Base-by-base conservation (phyloP, 345 rosid species). In the Aethionema arabicum region DNA sequence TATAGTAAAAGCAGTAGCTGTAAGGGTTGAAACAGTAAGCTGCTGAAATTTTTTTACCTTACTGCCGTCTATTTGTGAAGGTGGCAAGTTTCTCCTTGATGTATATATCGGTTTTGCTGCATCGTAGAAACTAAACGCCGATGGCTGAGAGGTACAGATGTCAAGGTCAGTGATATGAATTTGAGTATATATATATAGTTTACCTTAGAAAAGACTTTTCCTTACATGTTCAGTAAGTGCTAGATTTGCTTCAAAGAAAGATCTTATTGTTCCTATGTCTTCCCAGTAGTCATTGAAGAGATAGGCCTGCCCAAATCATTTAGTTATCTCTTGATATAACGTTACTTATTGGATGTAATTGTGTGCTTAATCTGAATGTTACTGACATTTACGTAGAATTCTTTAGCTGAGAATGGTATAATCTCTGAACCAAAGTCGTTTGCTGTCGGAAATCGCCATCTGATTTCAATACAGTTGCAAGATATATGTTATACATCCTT, bases 381-480 rank as follows among this genome's bases (percentile, higher is more conserved):
- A 47, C 75, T 50, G 52, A 92, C 95, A 83, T 85, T 89, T 7
- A 76, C 72, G 75, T 63, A 76, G 73, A 67, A 84, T 67, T 92
- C 96, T 45, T 49, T 89, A 29, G 91, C 93, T 49, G 98, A 92
- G 61, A 95, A 95, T 43, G 96, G 96, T 61, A 92, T 89, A 56
- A 92, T 87, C 77, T 92, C 96, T 5, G 98, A 92, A 70, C 96
- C 93, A 50, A 86, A 92, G 78, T 92, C 98, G 70, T 92, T 92
- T 61, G 98, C 96, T 30, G 96, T 92, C 40, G 98, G 98, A 60
- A 85, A 92, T 60, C 96, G 96, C 98, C 98, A 92, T 75, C 96
- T 92, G 81, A 49, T 35, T 46, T 65, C 45, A 38, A 58, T 27
- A 61, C 59, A 52, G 52, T 42, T 9, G 43, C 49, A 64, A 36